A percentile compares a stretch with the other conserved stretches of the same genome.
Conservation (phyloP, 306 rosid species). For the Vicia villosa region DNA sequence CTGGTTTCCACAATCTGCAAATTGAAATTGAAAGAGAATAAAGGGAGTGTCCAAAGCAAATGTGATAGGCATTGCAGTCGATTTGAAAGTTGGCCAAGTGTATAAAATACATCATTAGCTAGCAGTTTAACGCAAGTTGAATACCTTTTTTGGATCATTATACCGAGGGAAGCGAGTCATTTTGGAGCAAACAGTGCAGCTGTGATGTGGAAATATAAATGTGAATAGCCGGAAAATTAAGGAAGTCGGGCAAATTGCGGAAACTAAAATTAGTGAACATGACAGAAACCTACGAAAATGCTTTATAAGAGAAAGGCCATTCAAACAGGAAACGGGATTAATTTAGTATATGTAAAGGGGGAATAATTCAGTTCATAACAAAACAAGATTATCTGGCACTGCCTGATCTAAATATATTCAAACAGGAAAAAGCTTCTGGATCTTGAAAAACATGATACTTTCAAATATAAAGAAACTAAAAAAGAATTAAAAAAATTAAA, state of each 20-base stretch:
- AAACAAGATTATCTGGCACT: conserved; percentile 11
- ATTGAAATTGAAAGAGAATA: conserved; percentile 29
- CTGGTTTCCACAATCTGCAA: conserved; percentile 92
- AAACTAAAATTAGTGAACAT: conserved; percentile 5
- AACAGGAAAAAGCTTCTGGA: conserved; percentile 10
- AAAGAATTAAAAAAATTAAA: not conserved
- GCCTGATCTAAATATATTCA: conserved; percentile 17
- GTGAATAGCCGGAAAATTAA: conserved; percentile 16
- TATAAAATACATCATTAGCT: conserved; percentile 5
- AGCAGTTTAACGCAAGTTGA: conserved; percentile 14
- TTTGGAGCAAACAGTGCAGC: conserved; percentile 63
- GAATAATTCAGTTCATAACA: conserved; percentile 9
- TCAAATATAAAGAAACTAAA: conserved; percentile 20
- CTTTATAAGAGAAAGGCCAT: conserved; percentile 12
- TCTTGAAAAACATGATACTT: conserved; percentile 3
- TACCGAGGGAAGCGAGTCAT: conserved; percentile 86
- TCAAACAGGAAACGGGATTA: not conserved
- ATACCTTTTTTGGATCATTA: conserved; percentile 87
- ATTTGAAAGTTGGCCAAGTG: conserved; percentile 15
- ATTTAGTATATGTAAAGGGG: not conserved
- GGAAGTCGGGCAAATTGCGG: conserved; percentile 27
- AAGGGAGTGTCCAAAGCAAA: conserved; percentile 14
- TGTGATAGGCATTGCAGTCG: conserved; percentile 23
- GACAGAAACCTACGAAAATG: conserved; percentile 22
- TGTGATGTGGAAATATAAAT: conserved; percentile 42